Conservation (phyloP, 2,329 filamentous ascomycete species). For the Cladophialophora carrionii region DNA sequence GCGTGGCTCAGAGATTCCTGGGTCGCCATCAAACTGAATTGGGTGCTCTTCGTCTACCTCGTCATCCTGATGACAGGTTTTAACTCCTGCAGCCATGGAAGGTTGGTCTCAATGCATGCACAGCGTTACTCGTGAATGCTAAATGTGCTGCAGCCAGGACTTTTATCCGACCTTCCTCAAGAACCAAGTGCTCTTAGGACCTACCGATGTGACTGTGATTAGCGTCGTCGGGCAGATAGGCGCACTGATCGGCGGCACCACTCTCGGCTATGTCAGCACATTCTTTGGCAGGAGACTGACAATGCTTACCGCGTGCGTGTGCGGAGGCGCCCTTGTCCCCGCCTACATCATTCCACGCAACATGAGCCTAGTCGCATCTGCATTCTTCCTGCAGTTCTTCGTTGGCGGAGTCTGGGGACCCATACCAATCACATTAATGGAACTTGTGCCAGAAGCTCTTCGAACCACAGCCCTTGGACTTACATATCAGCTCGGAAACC, state of each 20-base stretch:
- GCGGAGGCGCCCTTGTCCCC: not conserved
- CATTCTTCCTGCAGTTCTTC: not conserved
- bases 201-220: slow-evolving; percentile 43
- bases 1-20: not conserved
- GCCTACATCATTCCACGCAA: not conserved
- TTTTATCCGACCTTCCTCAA: slow-evolving; percentile 37
- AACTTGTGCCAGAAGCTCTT: slow-evolving; percentile 40
- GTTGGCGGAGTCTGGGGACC: not conserved
- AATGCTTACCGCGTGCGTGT: not conserved
- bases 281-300: slow-evolving; percentile 38
- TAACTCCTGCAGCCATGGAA: not conserved
- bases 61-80: not conserved
- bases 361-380: not conserved
- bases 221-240: slow-evolving; percentile 45
- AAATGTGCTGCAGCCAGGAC: not conserved
- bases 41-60: not conserved
- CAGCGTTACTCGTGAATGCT: not conserved
- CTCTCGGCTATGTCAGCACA: slow-evolving; percentile 44
- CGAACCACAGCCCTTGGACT: slow-evolving; percentile 45
- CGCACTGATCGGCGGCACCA: slow-evolving; percentile 43
- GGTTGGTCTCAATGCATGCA: not conserved
- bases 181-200: slow-evolving; percentile 42
- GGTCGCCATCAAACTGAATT: not conserved
- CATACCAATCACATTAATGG: not conserved
- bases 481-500: slow-evolving; percentile 48